A percentile compares a stretch with the other conserved stretches of the same genome.
Conservation (phyloP, 2,329 filamentous ascomycete species). For the Rhynchosporium agropyri region DNA sequence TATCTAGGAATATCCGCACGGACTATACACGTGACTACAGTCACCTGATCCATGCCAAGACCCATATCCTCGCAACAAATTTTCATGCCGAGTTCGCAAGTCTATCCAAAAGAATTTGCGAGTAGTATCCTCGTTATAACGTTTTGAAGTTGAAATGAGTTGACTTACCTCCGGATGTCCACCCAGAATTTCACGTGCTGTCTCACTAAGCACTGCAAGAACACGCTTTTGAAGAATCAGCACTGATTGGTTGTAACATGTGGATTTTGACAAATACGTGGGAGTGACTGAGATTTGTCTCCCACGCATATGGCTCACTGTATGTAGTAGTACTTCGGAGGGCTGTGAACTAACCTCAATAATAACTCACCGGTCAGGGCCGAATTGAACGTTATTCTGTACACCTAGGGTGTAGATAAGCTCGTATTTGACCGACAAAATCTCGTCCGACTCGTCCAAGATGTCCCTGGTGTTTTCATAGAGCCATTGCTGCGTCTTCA, state of each 20-base stretch:
- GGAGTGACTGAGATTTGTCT: no score
- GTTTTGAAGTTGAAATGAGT: neutral
- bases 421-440: conserved; percentile 62
- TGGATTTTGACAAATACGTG: no score
- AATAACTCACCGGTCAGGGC: conserved; percentile 58
- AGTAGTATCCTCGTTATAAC: neutral
- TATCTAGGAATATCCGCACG: no score
- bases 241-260: neutral
- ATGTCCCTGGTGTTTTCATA: conserved; percentile 54
- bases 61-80: no score
- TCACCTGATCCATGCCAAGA: no score
- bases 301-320: no score
- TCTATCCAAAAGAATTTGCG: neutral
- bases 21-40: no score
- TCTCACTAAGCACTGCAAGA: conserved; percentile 47
- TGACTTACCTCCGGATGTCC: conserved; percentile 37
- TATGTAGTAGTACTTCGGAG: neutral
- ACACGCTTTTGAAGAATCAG: conserved; percentile 49
- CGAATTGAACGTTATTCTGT: conserved; percentile 53
- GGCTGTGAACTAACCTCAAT: conserved; percentile 39
- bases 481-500: conserved; percentile 51
- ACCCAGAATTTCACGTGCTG: conserved; percentile 40
- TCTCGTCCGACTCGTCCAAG: conserved; percentile 68
- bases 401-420: conserved; percentile 64
- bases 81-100: neutral